Evolutionary conservation across 1,139 yeast genomes (phyloP), one percentile per base, ranked within the genome.

Genomic region (Tardiomyces depauwii): DNA sequence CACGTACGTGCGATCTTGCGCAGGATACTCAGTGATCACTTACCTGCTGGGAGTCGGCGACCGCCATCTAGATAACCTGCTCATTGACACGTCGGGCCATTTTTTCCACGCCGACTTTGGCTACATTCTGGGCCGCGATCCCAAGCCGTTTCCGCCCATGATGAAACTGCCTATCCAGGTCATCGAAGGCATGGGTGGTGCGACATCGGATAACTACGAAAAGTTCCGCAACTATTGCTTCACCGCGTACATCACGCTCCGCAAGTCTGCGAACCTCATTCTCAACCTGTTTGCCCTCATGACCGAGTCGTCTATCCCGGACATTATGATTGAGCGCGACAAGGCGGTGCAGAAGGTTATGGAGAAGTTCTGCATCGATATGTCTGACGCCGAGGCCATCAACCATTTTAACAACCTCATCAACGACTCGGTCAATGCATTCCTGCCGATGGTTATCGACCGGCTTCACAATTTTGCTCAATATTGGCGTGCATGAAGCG

Each of bases 61-160:
- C 65, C 74, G 99, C 46, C 99, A 93, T 67, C 70, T 93, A 51
- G 99, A 93, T 58, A 93, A 93, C 58, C 68, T 93, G 51, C 70
- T 93, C 36, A 71, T 78, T 18, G 71, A 77, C 14, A 78, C 83
- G 1, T 84, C 83, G 61, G 96, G 72, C 14, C 86, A 81, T 58
- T 88, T 88, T 59, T 86, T 91, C 77, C 96, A 88, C 65, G 97
- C 96, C 1, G 99, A 93, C 65, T 93, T 87, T 64, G 99, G 99
- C 0, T 93, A 91, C 60, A 89, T 93, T 44, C 68, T 93, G 45
- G 98, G 99, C 1, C 80, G 91, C 46, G 98, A 93, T 61, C 99
- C 98, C 2, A 93, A 93, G 60, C 97, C 97, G 10, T 93, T 93
- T 65, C 97, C 99, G 9, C 99, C 98, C 0, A 72, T 91, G 66